Evolutionary conservation across 2,329 filamentous ascomycete genomes (phyloP).

Genomic region (Chrysoporthe deuterocubensis): DNA sequence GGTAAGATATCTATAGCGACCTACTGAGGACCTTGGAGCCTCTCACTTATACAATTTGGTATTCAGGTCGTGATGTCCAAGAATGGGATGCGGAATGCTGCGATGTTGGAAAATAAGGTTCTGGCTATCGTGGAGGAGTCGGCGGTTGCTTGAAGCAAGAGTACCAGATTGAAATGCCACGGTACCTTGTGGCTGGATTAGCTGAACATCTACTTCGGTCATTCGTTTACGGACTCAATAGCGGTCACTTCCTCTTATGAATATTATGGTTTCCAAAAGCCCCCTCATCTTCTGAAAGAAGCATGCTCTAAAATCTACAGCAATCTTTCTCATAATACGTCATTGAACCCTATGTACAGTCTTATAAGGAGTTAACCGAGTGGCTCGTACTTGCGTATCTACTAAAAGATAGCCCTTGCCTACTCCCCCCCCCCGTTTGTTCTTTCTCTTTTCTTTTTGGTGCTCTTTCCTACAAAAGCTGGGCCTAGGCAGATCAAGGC

Average conservation of each 20-base stretch:
- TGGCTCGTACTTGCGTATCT: neutral
- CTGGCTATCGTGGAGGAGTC: neutral
- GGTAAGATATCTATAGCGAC: neutral
- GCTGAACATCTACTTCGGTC: neutral
- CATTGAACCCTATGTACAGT: neutral
- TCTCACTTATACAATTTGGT: neutral
- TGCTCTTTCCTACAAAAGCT: no score
- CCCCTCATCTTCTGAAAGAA: neutral
- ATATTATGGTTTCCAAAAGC: neutral
- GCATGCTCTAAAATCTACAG: neutral
- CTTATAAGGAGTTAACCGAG: neutral
- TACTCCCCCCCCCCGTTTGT: no score
- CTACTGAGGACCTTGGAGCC: neutral
- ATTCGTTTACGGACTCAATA: neutral
- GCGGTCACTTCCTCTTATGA: neutral
- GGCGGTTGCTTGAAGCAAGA: neutral
- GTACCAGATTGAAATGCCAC: neutral
- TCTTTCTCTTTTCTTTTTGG: no score
- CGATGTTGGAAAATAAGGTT: conserved; percentile 5
- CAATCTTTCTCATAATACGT: neutral
- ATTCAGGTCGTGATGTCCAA: neutral
- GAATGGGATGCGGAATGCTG: conserved; percentile 10
- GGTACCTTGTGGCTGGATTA: neutral
- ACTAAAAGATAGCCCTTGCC: no score
- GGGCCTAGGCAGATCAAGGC: no score